These are phyloP conservation scores for Glomus cerebriforme DNA, from an alignment of 192 early-diverging fungal genomes.

Conservation along the genomic window DNA sequence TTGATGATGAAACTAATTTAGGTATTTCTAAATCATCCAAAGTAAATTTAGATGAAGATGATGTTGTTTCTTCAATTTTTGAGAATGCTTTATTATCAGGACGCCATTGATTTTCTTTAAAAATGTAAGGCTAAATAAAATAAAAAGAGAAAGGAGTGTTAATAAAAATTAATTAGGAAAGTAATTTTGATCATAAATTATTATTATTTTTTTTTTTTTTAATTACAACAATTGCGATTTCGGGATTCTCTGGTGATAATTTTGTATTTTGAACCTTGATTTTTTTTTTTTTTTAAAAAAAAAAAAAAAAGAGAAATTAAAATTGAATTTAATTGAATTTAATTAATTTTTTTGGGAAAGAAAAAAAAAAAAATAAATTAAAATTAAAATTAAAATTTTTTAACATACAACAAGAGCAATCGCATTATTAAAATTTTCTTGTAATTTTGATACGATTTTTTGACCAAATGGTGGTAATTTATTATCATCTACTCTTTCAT, in stretches of 20 bases:
- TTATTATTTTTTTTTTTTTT: too few species aligned
- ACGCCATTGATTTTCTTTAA: constrained; percentile 57
- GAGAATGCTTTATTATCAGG: constrained; percentile 37
- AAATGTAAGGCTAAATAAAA: constrained; percentile 49
- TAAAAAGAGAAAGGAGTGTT: background rate
- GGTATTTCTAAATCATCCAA: constrained; percentile 40
- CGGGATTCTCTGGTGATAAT: constrained; percentile 23
- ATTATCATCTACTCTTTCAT: constrained; percentile 48
- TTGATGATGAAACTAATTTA: constrained; percentile 35
- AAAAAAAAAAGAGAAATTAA: constrained; percentile 10
- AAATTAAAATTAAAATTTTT: background rate
- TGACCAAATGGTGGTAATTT: constrained; percentile 47
- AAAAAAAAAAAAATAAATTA: background rate
- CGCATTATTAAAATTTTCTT: constrained; percentile 44
- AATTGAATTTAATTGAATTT: constrained; percentile 2
- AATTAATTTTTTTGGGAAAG: background rate
- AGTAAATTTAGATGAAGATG: constrained; percentile 31
- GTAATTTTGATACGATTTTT: constrained; percentile 57
- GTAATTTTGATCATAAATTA: too few species aligned
- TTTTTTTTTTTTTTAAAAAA: background rate
- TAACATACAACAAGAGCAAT: constrained; percentile 58
- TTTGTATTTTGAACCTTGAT: constrained; percentile 25
- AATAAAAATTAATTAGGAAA: background rate
- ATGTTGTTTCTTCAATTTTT: constrained; percentile 34
- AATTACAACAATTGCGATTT: constrained; percentile 38